These are phyloP conservation scores for Alternaria sp. DNA, from an alignment of 2,329 filamentous ascomycete species.

Conservation along the genomic window DNA sequence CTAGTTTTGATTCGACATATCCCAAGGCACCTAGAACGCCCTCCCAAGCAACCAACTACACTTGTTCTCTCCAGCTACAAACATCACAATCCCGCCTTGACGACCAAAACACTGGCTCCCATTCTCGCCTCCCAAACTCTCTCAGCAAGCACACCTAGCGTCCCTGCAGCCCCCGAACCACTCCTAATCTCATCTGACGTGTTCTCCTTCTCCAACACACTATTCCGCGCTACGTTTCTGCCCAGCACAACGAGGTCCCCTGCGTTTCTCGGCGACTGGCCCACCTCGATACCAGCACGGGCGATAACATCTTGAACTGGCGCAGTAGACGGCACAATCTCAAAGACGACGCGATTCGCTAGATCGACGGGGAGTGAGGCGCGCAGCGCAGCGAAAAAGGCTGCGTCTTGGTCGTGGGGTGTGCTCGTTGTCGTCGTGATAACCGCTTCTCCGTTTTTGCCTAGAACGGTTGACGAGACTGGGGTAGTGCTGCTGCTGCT, in stretches of 20 bases:
- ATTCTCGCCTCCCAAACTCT: constrained; percentile 66
- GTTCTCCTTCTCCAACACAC: constrained; percentile 31
- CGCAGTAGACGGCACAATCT: constrained; percentile 50
- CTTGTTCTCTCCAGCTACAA: background rate
- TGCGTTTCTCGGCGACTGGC: constrained; percentile 68
- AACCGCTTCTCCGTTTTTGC: constrained; percentile 28
- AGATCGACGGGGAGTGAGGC: constrained; percentile 64
- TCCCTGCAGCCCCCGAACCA: constrained; percentile 49
- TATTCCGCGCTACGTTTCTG: constrained; percentile 52
- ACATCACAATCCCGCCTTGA: constrained; percentile 63
- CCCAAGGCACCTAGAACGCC: too few relatives aligned
- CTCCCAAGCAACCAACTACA: too few relatives aligned
- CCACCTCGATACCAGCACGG: constrained; percentile 67
- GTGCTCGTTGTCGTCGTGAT: constrained; percentile 15
- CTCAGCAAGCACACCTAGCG: constrained; percentile 68
- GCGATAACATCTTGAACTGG: constrained; percentile 59
- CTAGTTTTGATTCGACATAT: background rate
- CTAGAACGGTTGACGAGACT: constrained; percentile 13
- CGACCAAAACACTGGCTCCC: constrained; percentile 73
- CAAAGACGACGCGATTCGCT: constrained; percentile 66
- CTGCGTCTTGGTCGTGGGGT: constrained; percentile 56
- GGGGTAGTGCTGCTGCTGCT: constrained; percentile 10
- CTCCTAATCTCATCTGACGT: constrained; percentile 54
- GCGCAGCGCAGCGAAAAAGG: constrained; percentile 66
- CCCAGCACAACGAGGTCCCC: constrained; percentile 77